Percentiles rank a stretch among this genome's conserved stretches.
These are phyloP conservation scores for Dryadomyces quercivorus DNA, from an alignment of 2,329 filamentous ascomycete species.

Conservation along the genomic window DNA sequence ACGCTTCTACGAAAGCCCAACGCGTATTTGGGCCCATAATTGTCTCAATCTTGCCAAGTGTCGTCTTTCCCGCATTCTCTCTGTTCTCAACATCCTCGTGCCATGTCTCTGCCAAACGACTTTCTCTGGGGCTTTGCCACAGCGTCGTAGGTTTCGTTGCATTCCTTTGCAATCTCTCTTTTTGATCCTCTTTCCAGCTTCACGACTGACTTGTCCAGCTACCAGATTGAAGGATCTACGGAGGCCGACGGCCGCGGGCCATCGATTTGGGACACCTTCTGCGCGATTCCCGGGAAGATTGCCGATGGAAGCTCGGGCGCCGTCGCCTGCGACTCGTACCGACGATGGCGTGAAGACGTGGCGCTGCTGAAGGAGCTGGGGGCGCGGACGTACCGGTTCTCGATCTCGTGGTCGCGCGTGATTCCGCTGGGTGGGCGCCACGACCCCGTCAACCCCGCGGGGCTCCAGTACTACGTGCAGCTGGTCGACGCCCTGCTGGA, in stretches of 20 bases:
- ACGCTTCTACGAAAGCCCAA: no score
- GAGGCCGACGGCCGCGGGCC: slow-evolving; percentile 66
- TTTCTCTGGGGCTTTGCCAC: slow-evolving; percentile 76
- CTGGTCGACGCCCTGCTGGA: slow-evolving; percentile 68
- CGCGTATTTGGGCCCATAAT: no score
- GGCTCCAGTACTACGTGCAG: slow-evolving; percentile 65
- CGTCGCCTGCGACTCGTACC: slow-evolving; percentile 78
- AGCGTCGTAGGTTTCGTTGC: slow-evolving; percentile 42
- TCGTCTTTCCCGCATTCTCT: no score
- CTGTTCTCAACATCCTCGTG: not conserved
- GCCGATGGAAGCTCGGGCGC: slow-evolving; percentile 64
- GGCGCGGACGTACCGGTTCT: slow-evolving; percentile 70
- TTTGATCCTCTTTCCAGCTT: no score
- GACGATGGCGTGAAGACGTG: slow-evolving; percentile 67
- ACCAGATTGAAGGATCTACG: slow-evolving; percentile 73
- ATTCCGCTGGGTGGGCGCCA: slow-evolving; percentile 76
- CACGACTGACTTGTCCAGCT: slow-evolving; percentile 35
- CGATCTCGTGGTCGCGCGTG: slow-evolving; percentile 72
- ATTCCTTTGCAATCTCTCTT: not conserved
- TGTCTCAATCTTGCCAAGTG: no score
- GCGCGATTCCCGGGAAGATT: slow-evolving; percentile 68
- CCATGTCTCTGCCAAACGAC: slow-evolving; percentile 51
- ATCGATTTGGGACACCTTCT: slow-evolving; percentile 88
- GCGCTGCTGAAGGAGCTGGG: slow-evolving; percentile 62
- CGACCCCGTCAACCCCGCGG: slow-evolving; percentile 69